These are phyloP conservation scores for Aspergillus leporis DNA, from an alignment of 495 filamentous ascomycete species.

Conservation along the genomic window DNA sequence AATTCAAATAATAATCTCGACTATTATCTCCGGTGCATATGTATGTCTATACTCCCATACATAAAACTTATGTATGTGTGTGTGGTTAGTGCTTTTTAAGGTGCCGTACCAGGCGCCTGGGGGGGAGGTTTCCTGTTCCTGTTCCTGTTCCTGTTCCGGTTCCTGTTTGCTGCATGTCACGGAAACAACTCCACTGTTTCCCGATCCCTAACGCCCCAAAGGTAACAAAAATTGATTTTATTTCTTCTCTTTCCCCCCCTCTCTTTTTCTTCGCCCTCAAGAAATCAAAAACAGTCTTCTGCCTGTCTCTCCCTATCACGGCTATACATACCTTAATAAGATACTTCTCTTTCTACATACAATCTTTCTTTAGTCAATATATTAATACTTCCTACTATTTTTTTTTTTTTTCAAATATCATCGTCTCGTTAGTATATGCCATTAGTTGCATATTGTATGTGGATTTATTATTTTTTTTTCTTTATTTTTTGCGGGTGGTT, in stretches of 20 bases:
- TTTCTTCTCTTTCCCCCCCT: not conserved
- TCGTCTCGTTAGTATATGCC: not conserved
- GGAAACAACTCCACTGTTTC: slow-evolving; percentile 22
- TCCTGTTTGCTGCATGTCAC: slow-evolving; percentile 20
- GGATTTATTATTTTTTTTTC: not conserved
- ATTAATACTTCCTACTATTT: not conserved
- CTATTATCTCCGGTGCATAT: slow-evolving; percentile 4
- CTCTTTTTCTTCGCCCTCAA: not conserved
- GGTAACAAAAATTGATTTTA: not conserved
- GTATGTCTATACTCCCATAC: slow-evolving; percentile 9
- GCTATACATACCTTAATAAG: slow-evolving; percentile 1
- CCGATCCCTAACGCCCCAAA: slow-evolving; percentile 4
- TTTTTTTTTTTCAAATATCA: not conserved
- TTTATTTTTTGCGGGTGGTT: not conserved
- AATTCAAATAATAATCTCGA: not conserved
- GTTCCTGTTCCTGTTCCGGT: not conserved
- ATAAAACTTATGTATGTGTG: not conserved
- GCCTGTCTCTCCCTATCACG: not conserved
- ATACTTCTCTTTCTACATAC: not conserved
- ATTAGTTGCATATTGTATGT: not conserved
- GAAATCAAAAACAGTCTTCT: not conserved
- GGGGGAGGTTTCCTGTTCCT: not conserved
- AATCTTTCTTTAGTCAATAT: not conserved
- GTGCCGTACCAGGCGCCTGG: no score
- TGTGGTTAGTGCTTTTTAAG: slow-evolving; percentile 4